phyloP scores from a whole-genome alignment of 1,139 yeast species.

The Arxiozyma heterogenica region DNA sequence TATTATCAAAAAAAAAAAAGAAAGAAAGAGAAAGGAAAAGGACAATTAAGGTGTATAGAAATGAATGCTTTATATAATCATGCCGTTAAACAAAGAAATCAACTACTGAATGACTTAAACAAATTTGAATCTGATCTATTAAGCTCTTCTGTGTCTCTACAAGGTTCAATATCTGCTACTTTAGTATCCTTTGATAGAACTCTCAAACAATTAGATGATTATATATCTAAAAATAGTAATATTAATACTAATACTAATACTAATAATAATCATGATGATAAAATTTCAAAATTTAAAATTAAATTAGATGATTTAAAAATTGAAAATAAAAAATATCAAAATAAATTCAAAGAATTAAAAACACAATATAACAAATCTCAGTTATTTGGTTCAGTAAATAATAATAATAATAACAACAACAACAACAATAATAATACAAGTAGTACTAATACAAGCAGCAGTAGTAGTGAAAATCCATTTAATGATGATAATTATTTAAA shows the following conservation, averaged over 20 bases:
- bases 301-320: conserved; percentile 52
- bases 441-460: conserved; percentile 11
- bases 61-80: conserved; percentile 81
- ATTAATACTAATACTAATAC: conserved; percentile 35
- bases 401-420: too few relatives aligned
- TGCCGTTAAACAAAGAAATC: conserved; percentile 76
- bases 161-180: conserved; percentile 76
- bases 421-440: conserved; percentile 15
- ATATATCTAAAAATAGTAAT: conserved; percentile 39
- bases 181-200: conserved; percentile 68
- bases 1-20: too few relatives aligned
- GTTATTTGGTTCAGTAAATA: not conserved
- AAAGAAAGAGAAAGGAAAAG: too few relatives aligned
- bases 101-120: conserved; percentile 58
- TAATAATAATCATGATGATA: conserved; percentile 26
- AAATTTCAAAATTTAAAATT: conserved; percentile 52
- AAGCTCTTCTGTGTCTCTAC: conserved; percentile 64
- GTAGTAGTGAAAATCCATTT: conserved; percentile 18
- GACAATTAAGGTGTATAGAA: not conserved
- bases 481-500: conserved; percentile 21
- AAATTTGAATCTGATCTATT: conserved; percentile 58
- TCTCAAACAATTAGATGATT: conserved; percentile 58
- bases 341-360: conserved; percentile 56
- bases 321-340: conserved; percentile 49
- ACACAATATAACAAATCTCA: conserved; percentile 48